Evolutionary conservation across 352 stramenopile genomes (phyloP).

Genomic region (Peronosclerospora sorghi): DNA sequence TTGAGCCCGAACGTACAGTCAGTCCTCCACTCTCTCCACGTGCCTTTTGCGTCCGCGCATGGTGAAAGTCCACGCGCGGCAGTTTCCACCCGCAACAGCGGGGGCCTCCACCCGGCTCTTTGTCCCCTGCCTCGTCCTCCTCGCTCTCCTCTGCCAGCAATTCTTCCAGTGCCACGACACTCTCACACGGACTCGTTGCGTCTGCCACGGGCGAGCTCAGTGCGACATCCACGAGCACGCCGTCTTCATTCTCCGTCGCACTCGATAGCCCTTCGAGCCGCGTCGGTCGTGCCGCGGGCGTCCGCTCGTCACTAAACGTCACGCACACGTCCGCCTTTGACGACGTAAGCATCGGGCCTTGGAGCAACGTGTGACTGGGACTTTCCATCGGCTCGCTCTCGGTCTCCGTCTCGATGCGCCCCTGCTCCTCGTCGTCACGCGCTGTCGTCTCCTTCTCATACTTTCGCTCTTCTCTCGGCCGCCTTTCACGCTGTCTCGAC

Average conservation of each 20-base stretch:
- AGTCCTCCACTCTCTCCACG: background rate
- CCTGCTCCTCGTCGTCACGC: background rate
- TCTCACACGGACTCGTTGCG: constrained; percentile 43
- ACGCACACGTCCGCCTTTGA: constrained; percentile 8
- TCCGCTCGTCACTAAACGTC: constrained; percentile 15
- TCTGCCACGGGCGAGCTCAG: constrained; percentile 11
- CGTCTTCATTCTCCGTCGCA: constrained; percentile 1
- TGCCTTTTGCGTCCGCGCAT: constrained; percentile 69
- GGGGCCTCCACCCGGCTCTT: constrained; percentile 11
- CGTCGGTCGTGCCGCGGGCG: too few relatives aligned
- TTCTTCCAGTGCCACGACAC: constrained; percentile 37
- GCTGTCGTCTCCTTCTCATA: background rate
- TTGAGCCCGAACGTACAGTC: background rate
- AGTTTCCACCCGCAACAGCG: constrained; percentile 35
- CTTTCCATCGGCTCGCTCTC: constrained; percentile 21
- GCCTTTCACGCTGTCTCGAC: constrained; percentile 13
- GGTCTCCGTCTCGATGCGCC: constrained; percentile 27
- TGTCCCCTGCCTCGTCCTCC: constrained; percentile 4
- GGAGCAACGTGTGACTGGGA: constrained; percentile 8
- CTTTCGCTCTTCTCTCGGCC: constrained; percentile 15
- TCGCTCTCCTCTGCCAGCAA: constrained; percentile 24
- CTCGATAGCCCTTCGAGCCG: background rate
- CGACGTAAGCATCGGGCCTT: constrained; percentile 1
- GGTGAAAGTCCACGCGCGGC: constrained; percentile 51
- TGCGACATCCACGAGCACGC: constrained; percentile 9